Percentiles rank a stretch among this genome's conserved stretches.
Conservation (phyloP, 2,329 filamentous ascomycete species). For the Colletotrichum shisoi region DNA sequence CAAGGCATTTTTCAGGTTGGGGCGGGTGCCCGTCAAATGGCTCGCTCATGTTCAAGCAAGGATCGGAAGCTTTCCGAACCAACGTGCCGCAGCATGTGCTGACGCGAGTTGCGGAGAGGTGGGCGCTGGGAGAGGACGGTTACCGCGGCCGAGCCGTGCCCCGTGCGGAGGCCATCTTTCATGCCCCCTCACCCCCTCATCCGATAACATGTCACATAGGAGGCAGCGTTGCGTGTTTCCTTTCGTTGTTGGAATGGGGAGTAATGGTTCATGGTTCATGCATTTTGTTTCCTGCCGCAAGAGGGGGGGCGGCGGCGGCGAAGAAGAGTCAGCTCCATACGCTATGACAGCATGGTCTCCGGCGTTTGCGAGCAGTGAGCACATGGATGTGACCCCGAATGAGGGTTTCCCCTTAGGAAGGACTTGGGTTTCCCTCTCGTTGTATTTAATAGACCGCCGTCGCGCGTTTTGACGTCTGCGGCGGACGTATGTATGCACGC, state of each 20-base stretch:
- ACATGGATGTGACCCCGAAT: background rate
- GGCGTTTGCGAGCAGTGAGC: background rate
- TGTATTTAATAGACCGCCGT: constrained; percentile 3
- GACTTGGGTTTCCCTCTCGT: background rate
- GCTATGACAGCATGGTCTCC: constrained; percentile 22
- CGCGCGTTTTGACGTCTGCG: constrained; percentile 7
- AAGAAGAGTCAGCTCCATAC: constrained; percentile 1
- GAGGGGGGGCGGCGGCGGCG: background rate
- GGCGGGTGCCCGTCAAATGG: constrained; percentile 10
- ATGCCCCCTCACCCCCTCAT: constrained; percentile 6
- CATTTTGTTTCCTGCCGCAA: background rate
- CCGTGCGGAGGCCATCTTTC: constrained; percentile 12
- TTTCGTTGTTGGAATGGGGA: background rate
- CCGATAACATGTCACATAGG: constrained; percentile 11
- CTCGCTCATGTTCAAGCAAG: constrained; percentile 6
- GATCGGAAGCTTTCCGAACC: background rate
- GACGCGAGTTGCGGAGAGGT: constrained; percentile 16
- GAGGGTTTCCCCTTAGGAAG: background rate
- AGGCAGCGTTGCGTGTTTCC: background rate
- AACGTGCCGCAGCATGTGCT: constrained; percentile 7
- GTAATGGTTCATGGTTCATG: constrained; percentile 34
- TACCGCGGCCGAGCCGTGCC: constrained; percentile 13
- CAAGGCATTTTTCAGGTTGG: constrained; percentile 34
- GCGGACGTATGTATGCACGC: constrained; percentile 24
- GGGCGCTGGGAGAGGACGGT: background rate